phyloP scores from a whole-genome alignment of 2,329 filamentous ascomycete species.

The Verticillium longisporum region DNA sequence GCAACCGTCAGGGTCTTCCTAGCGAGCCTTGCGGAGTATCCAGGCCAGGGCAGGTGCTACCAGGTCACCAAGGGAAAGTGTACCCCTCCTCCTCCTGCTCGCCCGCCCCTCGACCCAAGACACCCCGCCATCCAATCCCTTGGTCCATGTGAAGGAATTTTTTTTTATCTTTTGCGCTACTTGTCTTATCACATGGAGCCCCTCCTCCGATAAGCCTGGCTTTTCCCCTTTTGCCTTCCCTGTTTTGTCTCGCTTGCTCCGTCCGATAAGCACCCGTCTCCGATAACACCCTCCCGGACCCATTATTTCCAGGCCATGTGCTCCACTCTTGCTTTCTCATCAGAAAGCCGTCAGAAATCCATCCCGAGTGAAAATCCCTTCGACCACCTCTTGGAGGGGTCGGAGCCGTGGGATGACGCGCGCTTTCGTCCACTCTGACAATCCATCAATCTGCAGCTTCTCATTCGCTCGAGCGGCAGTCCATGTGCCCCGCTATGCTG shows the following conservation, averaged over 20 bases:
- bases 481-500: neutral
- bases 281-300: neutral
- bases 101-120: neutral
- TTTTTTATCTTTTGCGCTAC: conserved; percentile 11
- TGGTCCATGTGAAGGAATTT: conserved; percentile 13
- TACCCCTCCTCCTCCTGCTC: neutral
- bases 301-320: neutral
- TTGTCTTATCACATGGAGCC: conserved; percentile 1
- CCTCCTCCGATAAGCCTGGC: neutral
- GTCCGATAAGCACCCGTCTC: neutral
- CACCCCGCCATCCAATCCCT: conserved; percentile 6
- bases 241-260: neutral
- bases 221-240: neutral
- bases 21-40: neutral
- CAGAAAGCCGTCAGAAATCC: neutral
- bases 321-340: neutral
- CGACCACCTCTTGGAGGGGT: neutral
- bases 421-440: neutral
- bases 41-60: too few relatives aligned
- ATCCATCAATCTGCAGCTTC: neutral
- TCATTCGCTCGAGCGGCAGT: neutral
- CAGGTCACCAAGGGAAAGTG: neutral
- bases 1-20: neutral
- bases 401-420: too few relatives aligned
- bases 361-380: neutral